Evolutionary conservation across 306 rosid genomes (phyloP).

Genomic region (Cotoneaster glaucophyllus): DNA sequence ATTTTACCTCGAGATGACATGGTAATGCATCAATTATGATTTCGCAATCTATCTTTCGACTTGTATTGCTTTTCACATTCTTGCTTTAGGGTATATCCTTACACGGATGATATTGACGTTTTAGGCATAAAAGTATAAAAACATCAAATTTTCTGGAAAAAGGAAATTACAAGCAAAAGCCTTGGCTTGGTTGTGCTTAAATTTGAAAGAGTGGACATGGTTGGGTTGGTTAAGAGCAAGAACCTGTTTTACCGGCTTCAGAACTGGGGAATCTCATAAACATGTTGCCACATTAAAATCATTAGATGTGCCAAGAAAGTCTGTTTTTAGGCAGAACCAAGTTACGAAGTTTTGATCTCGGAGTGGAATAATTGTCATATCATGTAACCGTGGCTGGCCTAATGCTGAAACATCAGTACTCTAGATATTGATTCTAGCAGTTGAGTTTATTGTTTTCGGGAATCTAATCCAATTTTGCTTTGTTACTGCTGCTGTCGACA

Average conservation of each 20-base stretch:
- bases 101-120: background rate
- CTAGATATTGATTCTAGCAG: too few relatives aligned
- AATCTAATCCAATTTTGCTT: background rate
- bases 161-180: background rate
- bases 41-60: background rate
- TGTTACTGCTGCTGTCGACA: background rate
- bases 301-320: background rate
- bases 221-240: background rate
- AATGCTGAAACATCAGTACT: too few relatives aligned
- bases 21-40: constrained; percentile 23
- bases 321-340: too few relatives aligned
- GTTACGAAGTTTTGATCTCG: background rate
- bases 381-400: too few relatives aligned
- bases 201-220: background rate
- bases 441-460: too few relatives aligned
- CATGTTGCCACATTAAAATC: background rate
- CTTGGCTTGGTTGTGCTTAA: background rate
- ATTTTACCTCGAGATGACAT: constrained; percentile 44
- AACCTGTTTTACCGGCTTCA: background rate
- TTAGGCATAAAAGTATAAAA: background rate
- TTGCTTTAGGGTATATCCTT: background rate
- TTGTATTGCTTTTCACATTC: background rate
- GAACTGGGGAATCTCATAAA: background rate
- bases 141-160: background rate
- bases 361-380: too few relatives aligned